These are phyloP conservation scores for Candida piceae DNA, from an alignment of 805 yeast species.

Conservation along the genomic window DNA sequence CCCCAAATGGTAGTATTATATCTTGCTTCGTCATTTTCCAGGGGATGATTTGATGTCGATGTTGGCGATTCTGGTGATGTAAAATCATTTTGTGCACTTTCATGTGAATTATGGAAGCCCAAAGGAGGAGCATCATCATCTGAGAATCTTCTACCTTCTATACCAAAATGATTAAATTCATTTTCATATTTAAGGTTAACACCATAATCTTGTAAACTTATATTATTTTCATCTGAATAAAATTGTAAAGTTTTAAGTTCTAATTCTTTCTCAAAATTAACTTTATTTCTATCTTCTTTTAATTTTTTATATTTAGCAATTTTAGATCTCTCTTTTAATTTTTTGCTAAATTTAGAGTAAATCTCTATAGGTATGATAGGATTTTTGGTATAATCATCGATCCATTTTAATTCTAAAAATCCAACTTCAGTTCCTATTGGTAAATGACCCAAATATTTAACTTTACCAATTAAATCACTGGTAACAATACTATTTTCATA, in stretches of 20 bases:
- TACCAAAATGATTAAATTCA: conserved; percentile 32
- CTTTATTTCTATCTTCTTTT: conserved; percentile 57
- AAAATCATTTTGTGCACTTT: neutral
- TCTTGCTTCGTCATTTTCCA: conserved; percentile 7
- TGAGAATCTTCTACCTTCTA: conserved; percentile 9
- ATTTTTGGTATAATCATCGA: conserved; percentile 17
- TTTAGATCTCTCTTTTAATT: conserved; percentile 53
- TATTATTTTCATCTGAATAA: conserved; percentile 51
- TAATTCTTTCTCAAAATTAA: conserved; percentile 50
- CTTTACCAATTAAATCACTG: conserved; percentile 50
- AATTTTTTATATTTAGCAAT: conserved; percentile 42
- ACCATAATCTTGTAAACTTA: conserved; percentile 33
- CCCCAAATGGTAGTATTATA: conserved; percentile 68
- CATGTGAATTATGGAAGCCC: conserved; percentile 4
- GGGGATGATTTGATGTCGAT: conserved; percentile 1
- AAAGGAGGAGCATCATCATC: conserved; percentile 15
- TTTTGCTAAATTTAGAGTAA: conserved; percentile 44
- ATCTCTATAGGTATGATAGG: conserved; percentile 38
- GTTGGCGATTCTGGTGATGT: conserved; percentile 1
- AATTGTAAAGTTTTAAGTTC: conserved; percentile 56
- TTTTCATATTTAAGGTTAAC: conserved; percentile 34
- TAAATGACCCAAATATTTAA: conserved; percentile 72
- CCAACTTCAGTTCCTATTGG: conserved; percentile 85
- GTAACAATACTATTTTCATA: conserved; percentile 52
- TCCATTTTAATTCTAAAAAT: conserved; percentile 84